Evolutionary conservation across 352 stramenopile species (phyloP).

Genomic region (Pythium apleroticum): DNA sequence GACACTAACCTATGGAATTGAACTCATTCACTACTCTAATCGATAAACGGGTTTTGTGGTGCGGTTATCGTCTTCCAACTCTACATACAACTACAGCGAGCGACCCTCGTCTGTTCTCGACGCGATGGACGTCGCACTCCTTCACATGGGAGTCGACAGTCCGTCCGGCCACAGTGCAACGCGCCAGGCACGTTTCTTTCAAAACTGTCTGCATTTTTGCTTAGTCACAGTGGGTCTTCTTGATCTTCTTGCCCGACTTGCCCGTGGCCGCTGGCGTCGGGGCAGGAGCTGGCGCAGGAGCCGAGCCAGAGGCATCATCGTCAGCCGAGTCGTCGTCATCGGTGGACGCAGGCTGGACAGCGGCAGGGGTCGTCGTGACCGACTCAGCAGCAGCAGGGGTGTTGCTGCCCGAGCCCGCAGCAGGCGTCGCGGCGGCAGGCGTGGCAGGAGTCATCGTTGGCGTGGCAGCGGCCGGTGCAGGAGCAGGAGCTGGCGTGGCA

Average conservation of each 20-base stretch:
- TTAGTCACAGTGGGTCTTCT: constrained; percentile 13
- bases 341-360: not conserved
- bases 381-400: not conserved
- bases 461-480: not conserved
- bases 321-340: not conserved
- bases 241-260: not conserved
- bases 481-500: not conserved
- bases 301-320: not conserved
- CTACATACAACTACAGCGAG: not conserved
- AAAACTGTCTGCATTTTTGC: constrained; percentile 1
- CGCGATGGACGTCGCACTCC: not conserved
- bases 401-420: not conserved
- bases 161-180: not conserved
- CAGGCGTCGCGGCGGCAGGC: constrained; percentile 5
- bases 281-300: not conserved
- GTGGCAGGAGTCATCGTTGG: constrained; percentile 8
- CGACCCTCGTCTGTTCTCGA: too few relatives aligned
- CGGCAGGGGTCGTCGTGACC: not conserved
- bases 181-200: not conserved
- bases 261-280: not conserved
- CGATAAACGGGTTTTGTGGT: not conserved
- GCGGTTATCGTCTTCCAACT: not conserved
- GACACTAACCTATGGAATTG: too few relatives aligned
- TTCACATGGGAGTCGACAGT: constrained; percentile 5
- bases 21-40: not conserved